Conservation (phyloP, 1,139 yeast species). For the Trichomonascaceae sp. region DNA sequence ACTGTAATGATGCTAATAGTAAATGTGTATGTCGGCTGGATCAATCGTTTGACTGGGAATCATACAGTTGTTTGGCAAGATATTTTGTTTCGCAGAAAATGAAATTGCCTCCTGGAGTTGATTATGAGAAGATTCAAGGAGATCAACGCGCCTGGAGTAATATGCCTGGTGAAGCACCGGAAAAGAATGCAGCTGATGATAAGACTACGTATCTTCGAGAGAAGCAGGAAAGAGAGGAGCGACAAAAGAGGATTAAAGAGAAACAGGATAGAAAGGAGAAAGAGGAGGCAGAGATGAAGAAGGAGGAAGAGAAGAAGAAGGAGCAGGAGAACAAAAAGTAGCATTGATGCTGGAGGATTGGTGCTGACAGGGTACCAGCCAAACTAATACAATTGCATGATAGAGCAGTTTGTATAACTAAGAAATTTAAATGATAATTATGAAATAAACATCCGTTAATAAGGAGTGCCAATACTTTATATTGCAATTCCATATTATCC, state of each 20-base stretch:
- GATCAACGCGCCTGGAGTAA: slow-evolving; percentile 3
- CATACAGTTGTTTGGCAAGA: slow-evolving; percentile 74
- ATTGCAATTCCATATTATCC: neutral
- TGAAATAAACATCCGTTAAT: neutral
- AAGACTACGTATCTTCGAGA: neutral
- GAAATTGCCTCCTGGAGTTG: neutral
- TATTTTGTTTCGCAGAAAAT: slow-evolving; percentile 45
- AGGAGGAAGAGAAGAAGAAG: neutral
- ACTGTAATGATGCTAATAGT: slow-evolving; percentile 41
- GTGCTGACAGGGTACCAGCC: too few species aligned
- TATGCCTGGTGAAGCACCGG: neutral
- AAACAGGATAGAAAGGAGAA: neutral
- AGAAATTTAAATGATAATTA: neutral
- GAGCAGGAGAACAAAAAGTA: neutral
- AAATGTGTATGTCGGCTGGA: slow-evolving; percentile 47
- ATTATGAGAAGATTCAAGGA: neutral
- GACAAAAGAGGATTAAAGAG: neutral
- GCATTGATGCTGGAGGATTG: neutral
- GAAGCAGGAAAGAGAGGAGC: neutral
- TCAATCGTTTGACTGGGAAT: slow-evolving; percentile 77
- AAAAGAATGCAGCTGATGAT: slow-evolving; percentile 2
- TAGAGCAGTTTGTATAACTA: neutral
- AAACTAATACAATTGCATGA: neutral
- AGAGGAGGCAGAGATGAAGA: neutral
- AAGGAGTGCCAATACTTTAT: too few species aligned